These are phyloP conservation scores for Cordyceps javanica DNA, from an alignment of 2,329 filamentous ascomycete genomes.

Conservation along the genomic window DNA sequence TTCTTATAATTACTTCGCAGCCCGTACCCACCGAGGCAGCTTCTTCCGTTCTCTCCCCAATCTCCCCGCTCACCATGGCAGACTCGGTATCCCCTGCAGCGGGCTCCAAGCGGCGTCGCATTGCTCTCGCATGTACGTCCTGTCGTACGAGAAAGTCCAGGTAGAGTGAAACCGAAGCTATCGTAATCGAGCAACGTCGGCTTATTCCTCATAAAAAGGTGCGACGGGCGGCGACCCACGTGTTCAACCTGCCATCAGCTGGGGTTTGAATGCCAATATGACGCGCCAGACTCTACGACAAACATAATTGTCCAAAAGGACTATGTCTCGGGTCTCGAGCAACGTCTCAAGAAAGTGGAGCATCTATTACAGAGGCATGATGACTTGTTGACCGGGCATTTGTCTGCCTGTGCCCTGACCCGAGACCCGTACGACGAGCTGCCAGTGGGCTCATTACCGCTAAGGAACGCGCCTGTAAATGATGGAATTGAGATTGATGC, in stretches of 20 bases:
- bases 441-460: background rate
- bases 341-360: conserved; percentile 17
- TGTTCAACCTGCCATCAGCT: conserved; percentile 18
- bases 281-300: conserved; percentile 16
- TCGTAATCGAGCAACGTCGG: background rate
- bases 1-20: background rate
- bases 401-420: background rate
- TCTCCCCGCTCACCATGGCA: conserved; percentile 6
- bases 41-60: conserved; percentile 7
- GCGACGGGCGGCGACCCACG: conserved; percentile 18
- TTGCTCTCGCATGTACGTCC: conserved; percentile 19
- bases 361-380: conserved; percentile 16
- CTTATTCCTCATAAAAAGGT: conserved; percentile 12
- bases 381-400: background rate
- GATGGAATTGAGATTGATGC: conserved; percentile 11
- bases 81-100: background rate
- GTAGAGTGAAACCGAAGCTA: background rate
- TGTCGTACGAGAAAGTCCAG: conserved; percentile 21
- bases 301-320: conserved; percentile 15
- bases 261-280: conserved; percentile 18
- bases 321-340: conserved; percentile 15
- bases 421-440: background rate
- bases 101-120: conserved; percentile 14
- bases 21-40: background rate
- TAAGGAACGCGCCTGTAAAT: background rate